A percentile compares a stretch with the other conserved stretches of the same genome.
Evolutionary conservation across 345 rosid species (phyloP).

Genomic region (Bruguiera gymnorhiza): DNA sequence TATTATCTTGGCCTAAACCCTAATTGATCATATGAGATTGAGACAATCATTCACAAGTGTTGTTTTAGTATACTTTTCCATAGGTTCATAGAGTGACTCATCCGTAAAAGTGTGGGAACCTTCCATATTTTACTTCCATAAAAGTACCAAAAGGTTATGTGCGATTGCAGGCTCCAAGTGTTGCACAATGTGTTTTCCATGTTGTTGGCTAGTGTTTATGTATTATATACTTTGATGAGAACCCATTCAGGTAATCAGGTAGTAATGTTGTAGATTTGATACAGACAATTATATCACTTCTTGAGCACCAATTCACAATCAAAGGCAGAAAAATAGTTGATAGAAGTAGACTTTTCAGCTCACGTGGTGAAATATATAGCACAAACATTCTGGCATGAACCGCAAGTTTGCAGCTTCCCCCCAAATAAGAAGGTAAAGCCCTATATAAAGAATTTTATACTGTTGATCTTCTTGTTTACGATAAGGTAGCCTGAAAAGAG

Average conservation of each 20-base stretch:
- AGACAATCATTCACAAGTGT: too few relatives aligned
- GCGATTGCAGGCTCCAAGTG: background rate
- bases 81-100: too few relatives aligned
- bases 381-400: slow-evolving; percentile 91
- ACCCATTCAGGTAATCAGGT: background rate
- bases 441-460: slow-evolving; percentile 73
- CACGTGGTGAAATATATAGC: slow-evolving; percentile 93
- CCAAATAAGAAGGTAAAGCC: slow-evolving; percentile 96
- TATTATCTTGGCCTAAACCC: too few relatives aligned
- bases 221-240: background rate
- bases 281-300: background rate
- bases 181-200: background rate
- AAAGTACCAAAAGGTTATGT: background rate
- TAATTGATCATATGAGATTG: too few relatives aligned
- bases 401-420: slow-evolving; percentile 97
- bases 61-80: too few relatives aligned
- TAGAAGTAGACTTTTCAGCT: slow-evolving; percentile 30
- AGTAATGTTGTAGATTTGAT: background rate
- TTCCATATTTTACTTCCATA: too few relatives aligned
- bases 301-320: background rate
- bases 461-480: slow-evolving; percentile 80
- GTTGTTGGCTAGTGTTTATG: background rate
- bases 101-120: too few relatives aligned
- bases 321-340: background rate
- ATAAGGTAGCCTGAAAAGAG: slow-evolving; percentile 62